Percentiles rank a stretch among this genome's conserved stretches.
These are phyloP conservation scores for Vicia sativa DNA, from an alignment of 306 rosid genomes.

Conservation along the genomic window DNA sequence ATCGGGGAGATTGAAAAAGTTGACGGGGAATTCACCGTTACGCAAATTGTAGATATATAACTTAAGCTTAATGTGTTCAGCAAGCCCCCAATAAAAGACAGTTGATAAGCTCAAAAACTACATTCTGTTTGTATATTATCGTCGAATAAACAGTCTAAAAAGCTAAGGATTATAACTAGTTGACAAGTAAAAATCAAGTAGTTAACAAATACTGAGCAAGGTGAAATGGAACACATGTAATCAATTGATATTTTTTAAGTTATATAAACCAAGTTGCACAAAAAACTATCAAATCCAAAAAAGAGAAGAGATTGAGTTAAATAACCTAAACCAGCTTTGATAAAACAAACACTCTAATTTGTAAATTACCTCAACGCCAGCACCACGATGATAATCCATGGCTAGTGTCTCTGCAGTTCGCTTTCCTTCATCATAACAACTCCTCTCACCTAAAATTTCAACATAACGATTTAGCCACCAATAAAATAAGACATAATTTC, in stretches of 20 bases:
- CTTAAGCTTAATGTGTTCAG: not conserved
- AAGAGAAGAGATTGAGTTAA: not conserved
- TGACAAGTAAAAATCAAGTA: not conserved
- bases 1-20: conserved; percentile 7
- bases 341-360: conserved; percentile 13
- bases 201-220: not conserved
- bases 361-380: conserved; percentile 79
- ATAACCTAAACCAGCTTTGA: conserved; percentile 9
- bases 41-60: not conserved
- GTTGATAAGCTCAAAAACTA: conserved; percentile 17
- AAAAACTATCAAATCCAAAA: not conserved
- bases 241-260: conserved; percentile 4
- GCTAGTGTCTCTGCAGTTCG: conserved; percentile 91
- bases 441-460: conserved; percentile 76
- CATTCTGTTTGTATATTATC: conserved; percentile 1
- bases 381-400: conserved; percentile 98
- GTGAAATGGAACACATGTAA: conserved; percentile 8
- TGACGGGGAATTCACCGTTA: conserved; percentile 12
- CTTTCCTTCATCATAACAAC: conserved; percentile 98
- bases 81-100: conserved; percentile 1
- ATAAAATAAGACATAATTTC: not conserved
- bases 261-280: conserved; percentile 9
- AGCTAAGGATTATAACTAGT: not conserved
- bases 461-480: conserved; percentile 1
- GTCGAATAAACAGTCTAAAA: not conserved